These are phyloP conservation scores for Coprinopsis cinerea DNA, from an alignment of 768 basidiomycete genomes.

Conservation along the genomic window DNA sequence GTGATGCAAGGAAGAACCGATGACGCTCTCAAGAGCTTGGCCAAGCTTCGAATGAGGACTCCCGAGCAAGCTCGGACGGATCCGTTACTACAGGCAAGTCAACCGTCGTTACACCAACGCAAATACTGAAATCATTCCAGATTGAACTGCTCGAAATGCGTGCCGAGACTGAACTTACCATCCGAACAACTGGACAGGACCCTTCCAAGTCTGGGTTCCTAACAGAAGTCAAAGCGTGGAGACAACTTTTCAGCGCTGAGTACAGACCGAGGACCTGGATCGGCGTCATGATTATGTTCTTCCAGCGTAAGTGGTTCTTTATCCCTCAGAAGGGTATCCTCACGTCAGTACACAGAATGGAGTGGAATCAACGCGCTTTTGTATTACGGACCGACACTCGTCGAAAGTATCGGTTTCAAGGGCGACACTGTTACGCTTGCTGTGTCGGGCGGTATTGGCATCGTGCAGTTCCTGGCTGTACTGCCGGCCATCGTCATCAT, in stretches of 20 bases:
- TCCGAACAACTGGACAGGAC: conserved; percentile 20
- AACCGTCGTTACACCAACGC: conserved; percentile 3
- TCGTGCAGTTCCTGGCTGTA: conserved; percentile 73
- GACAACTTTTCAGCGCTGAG: conserved; percentile 43
- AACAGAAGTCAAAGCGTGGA: conserved; percentile 46
- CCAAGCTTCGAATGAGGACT: conserved; percentile 45
- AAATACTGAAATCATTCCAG: conserved; percentile 25
- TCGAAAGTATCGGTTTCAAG: conserved; percentile 55
- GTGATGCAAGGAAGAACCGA: conserved; percentile 48
- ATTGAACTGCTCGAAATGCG: conserved; percentile 75
- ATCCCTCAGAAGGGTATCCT: not conserved
- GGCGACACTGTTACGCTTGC: conserved; percentile 56
- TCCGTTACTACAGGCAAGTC: conserved; percentile 41
- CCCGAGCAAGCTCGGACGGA: conserved; percentile 43
- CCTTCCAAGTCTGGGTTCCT: conserved; percentile 16
- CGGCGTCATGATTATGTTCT: conserved; percentile 73
- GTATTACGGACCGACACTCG: conserved; percentile 75
- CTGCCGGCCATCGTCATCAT: conserved; percentile 68
- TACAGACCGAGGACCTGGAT: conserved; percentile 61
- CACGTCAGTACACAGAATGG: conserved; percentile 54
- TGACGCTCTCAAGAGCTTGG: conserved; percentile 55
- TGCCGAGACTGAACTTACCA: conserved; percentile 53
- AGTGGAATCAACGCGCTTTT: conserved; percentile 80
- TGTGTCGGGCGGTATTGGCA: conserved; percentile 74
- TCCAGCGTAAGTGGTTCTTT: conserved; percentile 55